These are phyloP conservation scores for Oidium heveae DNA, from an alignment of 2,329 filamentous ascomycete species.

Conservation along the genomic window DNA sequence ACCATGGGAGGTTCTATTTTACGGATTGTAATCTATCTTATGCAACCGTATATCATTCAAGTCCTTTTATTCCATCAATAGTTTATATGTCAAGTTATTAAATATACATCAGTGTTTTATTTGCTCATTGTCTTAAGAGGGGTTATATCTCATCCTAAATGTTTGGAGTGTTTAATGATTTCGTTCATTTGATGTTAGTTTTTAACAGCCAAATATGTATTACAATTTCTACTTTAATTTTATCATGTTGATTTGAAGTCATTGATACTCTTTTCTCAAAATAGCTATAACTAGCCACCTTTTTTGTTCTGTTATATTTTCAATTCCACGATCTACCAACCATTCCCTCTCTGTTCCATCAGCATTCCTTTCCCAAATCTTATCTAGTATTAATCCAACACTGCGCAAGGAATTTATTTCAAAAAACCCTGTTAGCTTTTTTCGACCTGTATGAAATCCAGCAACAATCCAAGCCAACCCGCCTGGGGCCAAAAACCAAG, in stretches of 20 bases:
- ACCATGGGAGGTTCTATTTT: too few species aligned
- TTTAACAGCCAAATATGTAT: too few species aligned
- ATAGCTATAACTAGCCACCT: slow-evolving; percentile 41
- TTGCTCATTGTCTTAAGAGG: too few species aligned
- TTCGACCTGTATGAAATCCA: slow-evolving; percentile 46
- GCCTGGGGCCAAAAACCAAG: slow-evolving; percentile 28
- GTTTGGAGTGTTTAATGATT: too few species aligned
- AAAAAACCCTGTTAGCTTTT: slow-evolving; percentile 41
- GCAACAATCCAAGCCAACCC: slow-evolving; percentile 37
- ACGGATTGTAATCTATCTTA: too few species aligned
- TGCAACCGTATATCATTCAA: too few species aligned
- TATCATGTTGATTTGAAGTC: not conserved
- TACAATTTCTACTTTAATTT: too few species aligned
- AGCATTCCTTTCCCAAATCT: slow-evolving; percentile 44
- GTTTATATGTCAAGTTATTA: too few species aligned
- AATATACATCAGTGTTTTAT: too few species aligned
- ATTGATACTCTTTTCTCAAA: slow-evolving; percentile 15
- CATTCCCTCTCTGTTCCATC: slow-evolving; percentile 36
- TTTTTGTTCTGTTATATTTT: slow-evolving; percentile 37
- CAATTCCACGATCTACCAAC: slow-evolving; percentile 30
- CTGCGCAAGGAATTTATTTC: slow-evolving; percentile 20
- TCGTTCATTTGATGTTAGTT: too few species aligned
- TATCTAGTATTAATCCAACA: slow-evolving; percentile 32
- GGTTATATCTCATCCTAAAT: too few species aligned
- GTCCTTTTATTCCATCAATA: too few species aligned